phyloP scores from a whole-genome alignment of 768 basidiomycete species.

The Mycena vulgaris region DNA sequence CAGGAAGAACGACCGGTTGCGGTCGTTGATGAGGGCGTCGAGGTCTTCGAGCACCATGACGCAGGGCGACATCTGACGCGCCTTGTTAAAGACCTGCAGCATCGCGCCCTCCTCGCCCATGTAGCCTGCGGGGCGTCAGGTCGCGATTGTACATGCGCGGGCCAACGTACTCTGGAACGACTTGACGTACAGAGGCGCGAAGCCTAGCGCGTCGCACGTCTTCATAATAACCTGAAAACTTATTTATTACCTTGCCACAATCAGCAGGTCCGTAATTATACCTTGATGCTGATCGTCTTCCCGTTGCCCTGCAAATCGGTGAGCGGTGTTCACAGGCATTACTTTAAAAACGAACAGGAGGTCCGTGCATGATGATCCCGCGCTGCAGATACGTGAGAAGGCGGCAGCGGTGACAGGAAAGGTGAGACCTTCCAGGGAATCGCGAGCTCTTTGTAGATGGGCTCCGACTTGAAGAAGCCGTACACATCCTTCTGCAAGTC shows the following conservation, averaged over 20 bases:
- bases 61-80: constrained; percentile 79
- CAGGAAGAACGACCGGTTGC: constrained; percentile 89
- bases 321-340: background rate
- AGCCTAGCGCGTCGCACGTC: constrained; percentile 72
- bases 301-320: constrained; percentile 72
- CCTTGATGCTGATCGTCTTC: constrained; percentile 87
- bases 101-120: constrained; percentile 79
- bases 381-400: constrained; percentile 60
- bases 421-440: constrained; percentile 85
- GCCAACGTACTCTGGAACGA: constrained; percentile 75
- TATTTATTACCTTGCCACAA: too few relatives aligned
- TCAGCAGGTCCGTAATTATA: too few relatives aligned
- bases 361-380: constrained; percentile 87
- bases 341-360: constrained; percentile 68
- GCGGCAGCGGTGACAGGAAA: background rate
- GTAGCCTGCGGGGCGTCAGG: constrained; percentile 56
- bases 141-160: background rate
- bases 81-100: constrained; percentile 77
- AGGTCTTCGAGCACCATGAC: constrained; percentile 73
- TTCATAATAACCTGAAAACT: constrained; percentile 91
- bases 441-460: constrained; percentile 78
- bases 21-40: constrained; percentile 85
- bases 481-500: constrained; percentile 80
- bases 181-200: constrained; percentile 85
- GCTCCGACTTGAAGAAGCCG: constrained; percentile 85